phyloP scores from a whole-genome alignment of 78 protist species.

The Dictyostelium brefeldianum region DNA sequence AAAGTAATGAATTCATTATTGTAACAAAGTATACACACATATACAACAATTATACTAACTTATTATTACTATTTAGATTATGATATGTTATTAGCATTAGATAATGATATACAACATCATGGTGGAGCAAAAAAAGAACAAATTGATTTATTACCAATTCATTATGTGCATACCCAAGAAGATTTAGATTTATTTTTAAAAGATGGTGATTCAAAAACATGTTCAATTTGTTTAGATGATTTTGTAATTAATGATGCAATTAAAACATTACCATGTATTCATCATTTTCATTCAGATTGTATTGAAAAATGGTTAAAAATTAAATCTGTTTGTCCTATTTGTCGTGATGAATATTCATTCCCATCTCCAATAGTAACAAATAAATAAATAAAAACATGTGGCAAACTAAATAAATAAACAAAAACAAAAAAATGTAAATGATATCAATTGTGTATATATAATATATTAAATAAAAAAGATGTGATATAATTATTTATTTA shows the following conservation, averaged over 20 bases:
- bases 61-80: no score
- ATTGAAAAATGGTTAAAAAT: constrained; percentile 76
- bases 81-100: constrained; percentile 70
- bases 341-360: not conserved
- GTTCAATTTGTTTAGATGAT: constrained; percentile 75
- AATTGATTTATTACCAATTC: constrained; percentile 63
- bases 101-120: constrained; percentile 39
- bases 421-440: not conserved
- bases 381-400: not conserved
- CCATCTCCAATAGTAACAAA: not conserved
- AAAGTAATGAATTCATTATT: not conserved
- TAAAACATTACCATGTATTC: constrained; percentile 76
- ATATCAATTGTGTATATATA: not conserved
- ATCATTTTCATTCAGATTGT: constrained; percentile 76
- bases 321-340: constrained; percentile 80
- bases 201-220: constrained; percentile 3
- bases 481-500: not conserved
- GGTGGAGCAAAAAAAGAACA: constrained; percentile 65
- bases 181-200: constrained; percentile 46
- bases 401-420: not conserved
- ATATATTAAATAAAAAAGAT: no score
- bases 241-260: constrained; percentile 38
- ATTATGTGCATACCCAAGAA: constrained; percentile 6
- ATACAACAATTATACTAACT: not conserved
- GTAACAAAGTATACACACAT: not conserved